Conservation (phyloP, 495 filamentous ascomycete species). For the Talaromyces stipitatus region DNA sequence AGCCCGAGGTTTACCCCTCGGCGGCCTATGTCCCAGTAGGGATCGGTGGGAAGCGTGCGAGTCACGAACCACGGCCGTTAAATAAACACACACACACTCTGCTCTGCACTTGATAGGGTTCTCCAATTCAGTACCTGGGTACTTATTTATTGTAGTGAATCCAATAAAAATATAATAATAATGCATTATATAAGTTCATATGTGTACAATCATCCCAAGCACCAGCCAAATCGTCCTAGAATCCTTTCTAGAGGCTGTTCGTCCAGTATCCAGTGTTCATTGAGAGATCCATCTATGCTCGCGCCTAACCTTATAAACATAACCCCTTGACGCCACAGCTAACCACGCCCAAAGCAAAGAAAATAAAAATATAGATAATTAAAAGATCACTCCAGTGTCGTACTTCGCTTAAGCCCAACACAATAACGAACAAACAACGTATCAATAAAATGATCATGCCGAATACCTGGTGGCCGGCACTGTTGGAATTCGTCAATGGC, state of each 20-base stretch:
- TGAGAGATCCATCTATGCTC: not conserved
- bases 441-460: slow-evolving; percentile 84
- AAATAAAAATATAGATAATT: not conserved
- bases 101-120: too few relatives aligned
- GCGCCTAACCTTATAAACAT: not conserved
- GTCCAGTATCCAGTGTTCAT: not conserved
- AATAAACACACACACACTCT: too few relatives aligned
- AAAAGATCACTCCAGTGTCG: slow-evolving; percentile 31
- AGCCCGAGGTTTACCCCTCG: too few relatives aligned
- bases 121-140: not conserved
- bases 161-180: not conserved
- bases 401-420: slow-evolving; percentile 45
- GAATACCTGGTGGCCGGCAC: slow-evolving; percentile 73
- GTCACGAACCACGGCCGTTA: too few relatives aligned
- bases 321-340: not conserved
- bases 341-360: not conserved
- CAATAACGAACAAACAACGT: slow-evolving; percentile 75
- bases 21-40: too few relatives aligned
- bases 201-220: not conserved
- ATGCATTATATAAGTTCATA: not conserved
- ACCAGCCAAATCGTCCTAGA: not conserved
- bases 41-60: too few relatives aligned
- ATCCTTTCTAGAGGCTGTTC: not conserved
- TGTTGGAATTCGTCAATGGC: slow-evolving; percentile 75
- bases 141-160: not conserved